These are phyloP conservation scores for Groenewaldozyma tartarivorans DNA, from an alignment of 805 yeast genomes.

Conservation along the genomic window DNA sequence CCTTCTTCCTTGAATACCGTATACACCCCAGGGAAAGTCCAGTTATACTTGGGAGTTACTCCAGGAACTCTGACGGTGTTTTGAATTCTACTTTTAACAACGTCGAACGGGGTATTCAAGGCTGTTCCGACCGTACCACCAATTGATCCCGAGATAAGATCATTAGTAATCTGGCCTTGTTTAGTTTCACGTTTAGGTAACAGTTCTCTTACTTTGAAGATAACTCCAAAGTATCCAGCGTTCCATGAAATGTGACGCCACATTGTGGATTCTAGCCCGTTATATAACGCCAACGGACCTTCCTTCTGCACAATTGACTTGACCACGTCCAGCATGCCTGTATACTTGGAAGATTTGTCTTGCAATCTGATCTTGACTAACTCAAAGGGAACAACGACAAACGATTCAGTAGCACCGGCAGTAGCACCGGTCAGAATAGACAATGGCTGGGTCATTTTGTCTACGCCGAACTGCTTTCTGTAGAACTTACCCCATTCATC, in stretches of 20 bases:
- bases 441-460: slow-evolving; percentile 65
- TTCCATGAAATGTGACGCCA: slow-evolving; percentile 98
- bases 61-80: slow-evolving; percentile 57
- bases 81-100: slow-evolving; percentile 94
- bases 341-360: slow-evolving; percentile 73
- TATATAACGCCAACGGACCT: slow-evolving; percentile 78
- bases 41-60: slow-evolving; percentile 76
- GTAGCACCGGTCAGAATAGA: slow-evolving; percentile 93
- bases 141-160: slow-evolving; percentile 82
- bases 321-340: slow-evolving; percentile 77
- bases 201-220: slow-evolving; percentile 71
- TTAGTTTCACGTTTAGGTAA: slow-evolving; percentile 70
- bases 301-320: slow-evolving; percentile 59
- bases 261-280: slow-evolving; percentile 91
- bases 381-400: slow-evolving; percentile 97
- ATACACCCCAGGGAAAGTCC: slow-evolving; percentile 77
- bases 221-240: slow-evolving; percentile 95
- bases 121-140: slow-evolving; percentile 98
- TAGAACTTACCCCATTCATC: slow-evolving; percentile 92
- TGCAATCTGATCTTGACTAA: slow-evolving; percentile 90
- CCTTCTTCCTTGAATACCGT: slow-evolving; percentile 88
- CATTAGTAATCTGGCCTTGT: slow-evolving; percentile 72
- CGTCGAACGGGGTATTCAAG: slow-evolving; percentile 90
- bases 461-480: slow-evolving; percentile 57
- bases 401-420: slow-evolving; percentile 95